Evolutionary conservation across 192 early-diverging fungal species (phyloP).

Genomic region (Diversispora eburnea): DNA sequence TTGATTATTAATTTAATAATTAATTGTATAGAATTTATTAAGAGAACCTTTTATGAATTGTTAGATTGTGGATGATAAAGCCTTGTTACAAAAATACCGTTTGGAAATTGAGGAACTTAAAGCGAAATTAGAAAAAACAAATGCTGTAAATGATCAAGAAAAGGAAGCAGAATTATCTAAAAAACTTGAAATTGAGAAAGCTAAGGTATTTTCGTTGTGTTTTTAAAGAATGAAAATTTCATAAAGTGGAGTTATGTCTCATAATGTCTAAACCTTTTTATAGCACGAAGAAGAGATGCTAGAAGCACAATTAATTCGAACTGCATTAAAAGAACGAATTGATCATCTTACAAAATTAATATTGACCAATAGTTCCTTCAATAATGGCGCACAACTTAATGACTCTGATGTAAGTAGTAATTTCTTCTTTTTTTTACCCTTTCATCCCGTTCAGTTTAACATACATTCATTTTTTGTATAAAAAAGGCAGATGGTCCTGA

Average conservation of each 20-base stretch:
- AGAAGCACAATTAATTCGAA: constrained; percentile 55
- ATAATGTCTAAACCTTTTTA: neutral
- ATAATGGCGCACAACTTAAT: constrained; percentile 31
- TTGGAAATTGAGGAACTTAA: constrained; percentile 75
- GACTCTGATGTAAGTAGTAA: too few relatives aligned
- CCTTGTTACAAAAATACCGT: constrained; percentile 77
- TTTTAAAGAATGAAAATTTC: too few relatives aligned
- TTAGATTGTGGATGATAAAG: constrained; percentile 72
- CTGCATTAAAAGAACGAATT: constrained; percentile 78
- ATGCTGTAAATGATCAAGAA: constrained; percentile 49
- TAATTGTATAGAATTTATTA: neutral
- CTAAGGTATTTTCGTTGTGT: constrained; percentile 5
- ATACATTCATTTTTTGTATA: too few relatives aligned
- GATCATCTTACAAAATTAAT: constrained; percentile 84
- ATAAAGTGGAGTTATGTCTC: too few relatives aligned
- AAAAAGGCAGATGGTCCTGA: too few relatives aligned
- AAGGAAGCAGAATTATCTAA: constrained; percentile 48
- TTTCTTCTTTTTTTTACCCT: too few relatives aligned
- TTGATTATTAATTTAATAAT: neutral
- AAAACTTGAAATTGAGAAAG: constrained; percentile 35
- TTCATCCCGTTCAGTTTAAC: too few relatives aligned
- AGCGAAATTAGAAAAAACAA: constrained; percentile 58
- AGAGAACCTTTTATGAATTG: neutral
- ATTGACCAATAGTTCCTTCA: constrained; percentile 65
- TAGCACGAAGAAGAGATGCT: constrained; percentile 55